Base-by-base conservation (phyloP, 2,329 filamentous ascomycete species). In the Neonectria sp. region DNA sequence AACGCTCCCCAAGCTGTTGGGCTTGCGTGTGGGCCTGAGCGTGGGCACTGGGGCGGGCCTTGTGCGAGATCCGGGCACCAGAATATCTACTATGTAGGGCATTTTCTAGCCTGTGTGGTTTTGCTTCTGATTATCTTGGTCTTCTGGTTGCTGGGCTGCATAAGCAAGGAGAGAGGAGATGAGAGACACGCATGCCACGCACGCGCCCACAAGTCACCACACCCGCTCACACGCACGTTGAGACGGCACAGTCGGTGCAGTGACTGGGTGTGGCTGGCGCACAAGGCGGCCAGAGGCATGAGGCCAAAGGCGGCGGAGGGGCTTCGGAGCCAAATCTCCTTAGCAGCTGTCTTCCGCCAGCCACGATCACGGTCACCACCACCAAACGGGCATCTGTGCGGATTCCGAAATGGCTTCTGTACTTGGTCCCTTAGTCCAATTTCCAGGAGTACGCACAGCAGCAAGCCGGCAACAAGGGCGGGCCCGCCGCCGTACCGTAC, bases 321-420 rank as follows among this genome's bases (percentile, higher is more conserved):
- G 63, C 52, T 43, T 61, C 57, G 63, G 52, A 64, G 15, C 51
- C 63, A 55, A 75, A 75, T 72, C 72, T 72, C 71, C 65, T 69
- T 71, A 61, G 57, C 57, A 65, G 57, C 31, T 52, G 33, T 53
- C 57, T 25, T 73, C 62, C 69, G 72, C 71, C 71, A 75, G 73
- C 73, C 73, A 74, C 72, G 48, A 71, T 73, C 65, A 68, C 72
- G 69, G 73, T 55, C 68, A 51, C 65, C 55, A 59, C 63, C 59
- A 71, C 73, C 49, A 72, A 75, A 73, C 65, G 68, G 71, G 73
- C 45, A 57, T 60, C 35, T 31, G 27, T 65, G 63, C 57, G 63
- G 52, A 53, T 65, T 65, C 46, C 27, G 17, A 8, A 67, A 60
- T 72, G 70, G 65, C 37, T 40, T 40, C 15, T n/a, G 37, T 40